phyloP scores from a whole-genome alignment of 2,329 filamentous ascomycete species.

The Pseudogymnoascus pannorum region DNA sequence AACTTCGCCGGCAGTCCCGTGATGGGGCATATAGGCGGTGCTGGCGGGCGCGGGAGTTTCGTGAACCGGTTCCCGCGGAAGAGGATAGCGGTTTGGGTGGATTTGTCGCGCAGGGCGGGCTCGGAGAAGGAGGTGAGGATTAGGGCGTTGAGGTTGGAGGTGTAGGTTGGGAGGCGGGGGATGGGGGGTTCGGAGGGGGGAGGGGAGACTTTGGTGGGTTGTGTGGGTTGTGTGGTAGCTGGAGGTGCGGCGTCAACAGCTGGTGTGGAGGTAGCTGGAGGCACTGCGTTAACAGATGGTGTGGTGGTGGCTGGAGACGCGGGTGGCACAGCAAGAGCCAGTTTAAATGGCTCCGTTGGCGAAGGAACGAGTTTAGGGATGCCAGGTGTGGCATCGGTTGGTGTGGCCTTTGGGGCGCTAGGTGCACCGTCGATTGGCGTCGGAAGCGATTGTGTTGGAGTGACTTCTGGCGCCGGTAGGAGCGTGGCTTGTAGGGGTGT shows the following conservation, averaged over 20 bases:
- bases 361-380: not conserved
- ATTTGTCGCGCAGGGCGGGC: conserved; percentile 40
- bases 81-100: conserved; percentile 48
- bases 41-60: conserved; percentile 39
- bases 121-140: conserved; percentile 52
- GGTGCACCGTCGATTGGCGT: not conserved
- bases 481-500: not conserved
- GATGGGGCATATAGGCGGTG: conserved; percentile 60
- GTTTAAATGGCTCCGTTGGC: not conserved
- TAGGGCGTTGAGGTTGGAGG: conserved; percentile 25
- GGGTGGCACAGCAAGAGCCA: not conserved
- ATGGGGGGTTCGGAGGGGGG: not conserved
- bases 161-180: not conserved
- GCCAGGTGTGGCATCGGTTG: too few relatives aligned
- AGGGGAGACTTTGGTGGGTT: not conserved
- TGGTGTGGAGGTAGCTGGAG: too few relatives aligned
- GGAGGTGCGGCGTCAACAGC: not conserved
- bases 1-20: conserved; percentile 77
- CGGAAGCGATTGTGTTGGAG: not conserved
- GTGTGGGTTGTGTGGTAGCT: not conserved
- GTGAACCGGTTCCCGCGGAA: conserved; percentile 40
- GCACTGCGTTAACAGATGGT: not conserved
- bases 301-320: not conserved
- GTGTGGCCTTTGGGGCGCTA: too few relatives aligned
- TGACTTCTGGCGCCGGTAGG: not conserved